These are phyloP conservation scores for Scheffersomyces spartinae DNA, from an alignment of 805 yeast genomes.

Conservation along the genomic window DNA sequence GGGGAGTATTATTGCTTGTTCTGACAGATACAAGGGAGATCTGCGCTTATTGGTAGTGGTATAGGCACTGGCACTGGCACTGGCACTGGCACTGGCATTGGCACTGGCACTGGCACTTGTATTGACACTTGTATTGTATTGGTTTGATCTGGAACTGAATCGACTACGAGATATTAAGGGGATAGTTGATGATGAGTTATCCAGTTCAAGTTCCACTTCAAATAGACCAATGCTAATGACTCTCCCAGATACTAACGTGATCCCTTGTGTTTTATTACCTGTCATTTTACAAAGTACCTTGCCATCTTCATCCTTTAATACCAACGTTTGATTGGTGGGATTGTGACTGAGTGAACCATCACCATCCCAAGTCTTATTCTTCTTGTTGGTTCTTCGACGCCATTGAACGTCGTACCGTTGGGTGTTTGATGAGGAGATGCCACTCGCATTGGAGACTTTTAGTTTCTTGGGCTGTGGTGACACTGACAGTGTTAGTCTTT, in stretches of 20 bases:
- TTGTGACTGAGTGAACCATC: no score
- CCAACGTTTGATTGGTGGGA: no score
- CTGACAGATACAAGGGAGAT: not conserved
- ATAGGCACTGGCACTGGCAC: no score
- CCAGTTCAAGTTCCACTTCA: slow-evolving; percentile 62
- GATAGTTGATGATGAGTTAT: no score
- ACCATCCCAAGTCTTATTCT: slow-evolving; percentile 91
- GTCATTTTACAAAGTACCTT: slow-evolving; percentile 10
- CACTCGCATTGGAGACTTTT: not conserved
- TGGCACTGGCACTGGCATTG: no score
- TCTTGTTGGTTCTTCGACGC: slow-evolving; percentile 62
- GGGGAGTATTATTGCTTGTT: no score
- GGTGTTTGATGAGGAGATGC: no score
- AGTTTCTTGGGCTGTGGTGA: not conserved
- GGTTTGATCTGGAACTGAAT: no score
- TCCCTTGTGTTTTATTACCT: slow-evolving; percentile 7
- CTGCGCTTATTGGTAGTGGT: not conserved
- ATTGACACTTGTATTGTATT: no score
- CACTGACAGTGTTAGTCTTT: not conserved
- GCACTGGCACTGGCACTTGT: no score
- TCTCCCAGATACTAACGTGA: slow-evolving; percentile 15
- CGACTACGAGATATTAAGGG: no score
- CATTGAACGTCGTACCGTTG: slow-evolving; percentile 35
- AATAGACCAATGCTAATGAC: slow-evolving; percentile 40
- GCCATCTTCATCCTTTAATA: slow-evolving; percentile 12